Conservation (phyloP, 345 rosid species). For the Murraya paniculata region DNA sequence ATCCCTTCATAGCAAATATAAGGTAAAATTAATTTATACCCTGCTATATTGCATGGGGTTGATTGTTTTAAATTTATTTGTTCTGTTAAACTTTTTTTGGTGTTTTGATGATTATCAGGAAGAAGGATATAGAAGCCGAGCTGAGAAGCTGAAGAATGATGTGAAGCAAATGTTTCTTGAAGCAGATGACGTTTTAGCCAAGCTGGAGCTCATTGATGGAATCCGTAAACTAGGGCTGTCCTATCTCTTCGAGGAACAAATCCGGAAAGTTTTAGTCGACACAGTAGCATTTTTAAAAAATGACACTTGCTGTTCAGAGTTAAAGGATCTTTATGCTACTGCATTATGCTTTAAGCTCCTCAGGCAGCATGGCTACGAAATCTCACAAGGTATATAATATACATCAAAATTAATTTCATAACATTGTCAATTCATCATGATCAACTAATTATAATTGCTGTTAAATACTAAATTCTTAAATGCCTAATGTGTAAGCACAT, state of each 20-base stretch:
- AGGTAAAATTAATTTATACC: constrained; percentile 24
- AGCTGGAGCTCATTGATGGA: constrained; percentile 36
- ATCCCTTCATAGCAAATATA: constrained; percentile 28
- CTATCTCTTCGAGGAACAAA: constrained; percentile 33
- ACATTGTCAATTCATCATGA: too few relatives aligned
- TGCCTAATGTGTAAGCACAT: too few relatives aligned
- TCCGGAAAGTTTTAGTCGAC: constrained; percentile 22
- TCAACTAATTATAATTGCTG: too few relatives aligned
- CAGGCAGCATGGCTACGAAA: constrained; percentile 38
- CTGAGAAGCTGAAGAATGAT: constrained; percentile 19
- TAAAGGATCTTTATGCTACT: constrained; percentile 24
- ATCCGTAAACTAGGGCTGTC: constrained; percentile 38
- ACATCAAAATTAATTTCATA: too few relatives aligned
- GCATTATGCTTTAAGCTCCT: constrained; percentile 45
- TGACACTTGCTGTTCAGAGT: background rate
- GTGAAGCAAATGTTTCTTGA: constrained; percentile 26
- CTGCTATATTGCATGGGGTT: background rate
- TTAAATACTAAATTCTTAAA: too few relatives aligned
- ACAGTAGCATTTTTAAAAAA: background rate
- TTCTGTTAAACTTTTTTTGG: too few relatives aligned
- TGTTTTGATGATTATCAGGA: constrained; percentile 23
- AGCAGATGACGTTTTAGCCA: constrained; percentile 19
- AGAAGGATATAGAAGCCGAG: constrained; percentile 15
- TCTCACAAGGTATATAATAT: constrained; percentile 34
- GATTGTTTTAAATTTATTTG: too few relatives aligned